A percentile compares a stretch with the other conserved stretches of the same genome.
phyloP scores from a whole-genome alignment of 2,329 filamentous ascomycete species.

The Aspergillus calidoustus region DNA sequence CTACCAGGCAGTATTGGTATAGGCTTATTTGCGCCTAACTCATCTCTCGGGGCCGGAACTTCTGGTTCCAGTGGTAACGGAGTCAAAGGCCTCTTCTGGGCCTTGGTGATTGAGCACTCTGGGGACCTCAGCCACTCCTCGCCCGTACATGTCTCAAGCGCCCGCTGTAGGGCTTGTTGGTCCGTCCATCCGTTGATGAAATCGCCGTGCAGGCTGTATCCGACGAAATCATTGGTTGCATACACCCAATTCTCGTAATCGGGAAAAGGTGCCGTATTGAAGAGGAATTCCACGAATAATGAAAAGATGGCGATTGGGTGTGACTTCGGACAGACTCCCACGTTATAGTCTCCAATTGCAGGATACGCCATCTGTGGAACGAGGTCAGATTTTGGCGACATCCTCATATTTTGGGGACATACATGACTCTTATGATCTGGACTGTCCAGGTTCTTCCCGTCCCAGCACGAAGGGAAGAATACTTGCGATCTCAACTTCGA shows the following conservation, averaged over 20 bases:
- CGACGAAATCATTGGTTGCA: slow-evolving; percentile 54
- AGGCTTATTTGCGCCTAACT: slow-evolving; percentile 24
- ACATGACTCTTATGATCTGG: slow-evolving; percentile 41
- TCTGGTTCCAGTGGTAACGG: slow-evolving; percentile 18
- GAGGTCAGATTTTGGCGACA: not conserved
- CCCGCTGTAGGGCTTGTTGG: slow-evolving; percentile 42
- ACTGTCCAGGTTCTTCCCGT: slow-evolving; percentile 40
- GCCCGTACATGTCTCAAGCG: slow-evolving; percentile 37
- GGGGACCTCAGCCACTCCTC: slow-evolving; percentile 15
- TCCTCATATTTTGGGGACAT: slow-evolving; percentile 9
- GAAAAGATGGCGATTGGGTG: slow-evolving; percentile 62
- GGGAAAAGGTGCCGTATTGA: slow-evolving; percentile 56
- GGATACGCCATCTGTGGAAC: slow-evolving; percentile 39
- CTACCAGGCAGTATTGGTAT: slow-evolving; percentile 22
- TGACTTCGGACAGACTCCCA: slow-evolving; percentile 38
- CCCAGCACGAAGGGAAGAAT: slow-evolving; percentile 46
- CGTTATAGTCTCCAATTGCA: slow-evolving; percentile 37
- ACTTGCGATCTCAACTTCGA: slow-evolving; percentile 38
- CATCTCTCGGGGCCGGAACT: slow-evolving; percentile 17
- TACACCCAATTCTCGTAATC: slow-evolving; percentile 52
- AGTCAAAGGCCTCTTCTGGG: slow-evolving; percentile 17
- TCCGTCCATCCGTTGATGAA: slow-evolving; percentile 57
- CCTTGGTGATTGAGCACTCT: slow-evolving; percentile 25
- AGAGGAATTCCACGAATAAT: slow-evolving; percentile 65
- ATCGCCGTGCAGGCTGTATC: slow-evolving; percentile 60